Base-by-base conservation (phyloP, 768 basidiomycete species). In the Mycena pura region DNA sequence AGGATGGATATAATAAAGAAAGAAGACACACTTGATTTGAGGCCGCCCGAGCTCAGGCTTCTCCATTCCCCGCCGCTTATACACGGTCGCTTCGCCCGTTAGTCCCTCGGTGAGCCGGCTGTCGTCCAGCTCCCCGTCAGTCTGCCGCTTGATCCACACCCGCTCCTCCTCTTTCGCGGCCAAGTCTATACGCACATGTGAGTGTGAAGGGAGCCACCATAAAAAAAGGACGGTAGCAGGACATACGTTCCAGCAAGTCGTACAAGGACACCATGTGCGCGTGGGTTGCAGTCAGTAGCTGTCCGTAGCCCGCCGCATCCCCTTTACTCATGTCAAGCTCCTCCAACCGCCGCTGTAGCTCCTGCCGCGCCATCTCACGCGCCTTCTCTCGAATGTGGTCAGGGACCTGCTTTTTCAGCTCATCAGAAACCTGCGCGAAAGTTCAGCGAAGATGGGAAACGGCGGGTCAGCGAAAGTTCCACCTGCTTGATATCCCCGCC, bases 71-170 rank as follows among this genome's bases (percentile, higher is more conserved):
- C 88, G 81, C 24, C 87, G 83, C 66, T 90, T 90, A 72, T 90
- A 90, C 3, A 90, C 87, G 0, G 87, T 84, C 9, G 85, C 78
- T 68, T 90, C 88, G 9, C 88, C 88, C 10, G 87, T 89, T 31
- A 90, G 69, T 21, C 87, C 87, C 68, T 90, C 88, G 11, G 86
- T 86, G 50, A 90, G 70, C 15, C 88, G 80, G 57, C 78, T 85
- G 67, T 89, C 87, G 62, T 90, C 88, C 5, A 90, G 77, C 65
- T 90, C 88, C 34, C 88, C 88, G 66, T 90, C 88, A 2, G 84
- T 88, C 72, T 88, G 88, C 2, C 87, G 82, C 68, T 88, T 90
- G 15, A 89, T 76, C 88, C 87, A 90, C 2, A 90, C 82, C 13
- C 87, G 82, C 63, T 89, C 88, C 66, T 89, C 87, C 64, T 89